A percentile compares a stretch with the other conserved stretches of the same genome.
Evolutionary conservation across 2,329 filamentous ascomycete species (phyloP).

Genomic region (Penicillium capsulatum): DNA sequence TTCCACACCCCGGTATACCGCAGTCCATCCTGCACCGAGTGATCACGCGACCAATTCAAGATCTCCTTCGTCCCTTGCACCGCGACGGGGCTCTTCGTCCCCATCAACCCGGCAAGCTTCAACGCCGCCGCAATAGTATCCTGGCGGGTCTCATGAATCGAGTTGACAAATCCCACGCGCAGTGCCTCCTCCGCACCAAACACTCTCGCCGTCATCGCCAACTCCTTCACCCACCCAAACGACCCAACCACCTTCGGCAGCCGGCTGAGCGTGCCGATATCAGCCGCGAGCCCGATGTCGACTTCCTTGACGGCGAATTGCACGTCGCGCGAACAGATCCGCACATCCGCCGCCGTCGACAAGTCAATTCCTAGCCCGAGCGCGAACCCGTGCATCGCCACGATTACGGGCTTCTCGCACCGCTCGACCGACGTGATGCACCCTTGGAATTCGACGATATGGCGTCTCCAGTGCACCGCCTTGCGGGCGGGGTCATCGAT

Average conservation of each 20-base stretch:
- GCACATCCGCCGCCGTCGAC: constrained; percentile 41
- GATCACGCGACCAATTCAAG: constrained; percentile 75
- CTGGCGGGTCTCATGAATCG: constrained; percentile 50
- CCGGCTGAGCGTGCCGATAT: constrained; percentile 46
- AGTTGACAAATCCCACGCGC: constrained; percentile 43
- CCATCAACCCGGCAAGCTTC: constrained; percentile 61
- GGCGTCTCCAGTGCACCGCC: constrained; percentile 58
- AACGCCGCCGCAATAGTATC: constrained; percentile 60
- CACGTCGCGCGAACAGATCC: constrained; percentile 36
- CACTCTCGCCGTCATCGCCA: constrained; percentile 41
- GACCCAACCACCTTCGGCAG: constrained; percentile 46
- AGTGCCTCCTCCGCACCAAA: constrained; percentile 46
- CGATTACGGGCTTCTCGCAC: constrained; percentile 89
- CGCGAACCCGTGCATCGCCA: constrained; percentile 71
- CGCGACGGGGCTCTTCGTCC: constrained; percentile 79
- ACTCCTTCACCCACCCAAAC: constrained; percentile 48
- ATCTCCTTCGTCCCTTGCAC: constrained; percentile 85
- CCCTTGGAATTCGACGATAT: constrained; percentile 75
- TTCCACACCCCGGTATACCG: constrained; percentile 89
- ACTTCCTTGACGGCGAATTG: constrained; percentile 46
- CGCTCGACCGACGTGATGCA: constrained; percentile 72
- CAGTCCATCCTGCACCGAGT: constrained; percentile 70
- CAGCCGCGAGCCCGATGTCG: constrained; percentile 49
- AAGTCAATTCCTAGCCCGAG: constrained; percentile 73
- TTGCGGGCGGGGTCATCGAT: constrained; percentile 59